Base-by-base conservation (phyloP, 805 yeast species). In the Suhomyces vadensis region DNA sequence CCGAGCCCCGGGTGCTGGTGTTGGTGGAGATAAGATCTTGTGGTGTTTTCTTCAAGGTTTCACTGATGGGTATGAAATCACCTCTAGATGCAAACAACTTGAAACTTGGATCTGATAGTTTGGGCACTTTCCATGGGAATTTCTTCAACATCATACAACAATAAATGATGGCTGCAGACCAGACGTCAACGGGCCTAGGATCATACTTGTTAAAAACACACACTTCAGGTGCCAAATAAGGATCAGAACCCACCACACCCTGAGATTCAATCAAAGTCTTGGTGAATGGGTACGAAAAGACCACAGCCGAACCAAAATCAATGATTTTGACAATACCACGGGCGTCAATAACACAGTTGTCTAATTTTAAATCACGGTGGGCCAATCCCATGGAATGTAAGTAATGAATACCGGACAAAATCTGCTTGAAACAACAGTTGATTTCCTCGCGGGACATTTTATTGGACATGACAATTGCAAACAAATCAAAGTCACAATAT, bases 71-170 rank as follows among this genome's bases (percentile, higher is more conserved):
- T 41, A 74, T 40, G 19, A 47, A 80, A 44, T 86, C 86, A 25
- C 83, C 83, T 23, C 90, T 79, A 21, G 87, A 79, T 36, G 92
- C 85, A 61, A 87, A 91, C 53, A 87, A 63, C 64, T 86, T 87
- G 69, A 90, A 91, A 49, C 94, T 83, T 53, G 82, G 79, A 64
- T 90, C 97, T 40, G 84, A 73, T 39, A 82, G 64, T 57, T 87
- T 85, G 6, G 97, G 97, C 6, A 88, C 87, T 60, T 88, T 89
- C 97, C 97, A 90, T 6, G 97, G 97, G 67, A 90, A 90, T 67
- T 89, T 86, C 60, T 88, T 85, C 62, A 90, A 73, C 47, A 87
- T 79, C 96, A 90, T 89, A 70, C 97, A 90, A 53, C 95, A 87
- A 65, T 86, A 87, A 39, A 90, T 87, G 47, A 90, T 88, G 6